Evolutionary conservation across 371 early-diverging fungal species (phyloP), one percentile per base, ranked within the genome.

Genomic region (Syncephalastrum monosporum): DNA sequence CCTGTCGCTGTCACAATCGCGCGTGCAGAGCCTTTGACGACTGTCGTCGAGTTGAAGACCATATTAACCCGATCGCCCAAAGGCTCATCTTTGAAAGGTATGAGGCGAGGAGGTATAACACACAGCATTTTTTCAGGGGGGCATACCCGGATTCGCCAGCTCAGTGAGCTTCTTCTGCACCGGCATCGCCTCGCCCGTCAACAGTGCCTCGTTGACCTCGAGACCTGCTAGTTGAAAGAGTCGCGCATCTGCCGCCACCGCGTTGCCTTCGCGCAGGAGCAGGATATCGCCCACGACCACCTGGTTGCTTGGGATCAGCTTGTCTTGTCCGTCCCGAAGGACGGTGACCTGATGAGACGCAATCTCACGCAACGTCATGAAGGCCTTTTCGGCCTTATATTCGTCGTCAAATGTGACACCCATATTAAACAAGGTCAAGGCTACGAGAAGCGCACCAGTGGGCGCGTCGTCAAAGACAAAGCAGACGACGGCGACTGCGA

Each of bases 231-330:
- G 72, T 53, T 91, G 87, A 59, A 90, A 78, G n/a, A 95, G 70
- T 25, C 94, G 85, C 19, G 88, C 81, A 67, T 96, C 96, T 16
- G 95, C 97, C 15, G 89, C 90, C 38, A 95, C 84, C 8, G 89
- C 88, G 59, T 95, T 94, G 42, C 96, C 94, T 63, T 88, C 88
- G 61, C 93, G 91, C 33, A 96, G 72, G 23, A 88, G 73, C 38
- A 96, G 72, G 33, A 96, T 64, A 68, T 97, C 96, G 17, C 96
- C 96, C 19, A 92, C 91, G 7, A 93, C 94, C 5, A 96, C 63
- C 19, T 86, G 86, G 38, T 65, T 67, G 19, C 92, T 87, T 14
- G 90, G 82, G 19, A 95, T 69, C 3, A 76, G 67, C 33, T 72
- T 63, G 55, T 82, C 79, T 24, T 71, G 70, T 5, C 92, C 91